phyloP scores from a whole-genome alignment of 192 early-diverging fungal species.

The Coemansia sp. region DNA sequence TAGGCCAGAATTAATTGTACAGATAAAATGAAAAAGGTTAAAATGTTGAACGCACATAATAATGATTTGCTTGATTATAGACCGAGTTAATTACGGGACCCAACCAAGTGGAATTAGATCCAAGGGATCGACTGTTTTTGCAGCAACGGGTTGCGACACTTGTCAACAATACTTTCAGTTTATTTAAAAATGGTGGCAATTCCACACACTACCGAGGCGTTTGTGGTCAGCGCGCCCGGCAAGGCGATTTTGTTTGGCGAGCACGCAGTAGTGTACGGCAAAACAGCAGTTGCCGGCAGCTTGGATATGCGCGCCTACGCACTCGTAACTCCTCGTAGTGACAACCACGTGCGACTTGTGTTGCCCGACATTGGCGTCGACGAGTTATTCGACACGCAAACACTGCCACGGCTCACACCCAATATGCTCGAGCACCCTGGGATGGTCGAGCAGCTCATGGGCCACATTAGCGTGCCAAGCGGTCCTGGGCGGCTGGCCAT shows the following conservation, averaged over 20 bases:
- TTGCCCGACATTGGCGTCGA: constrained; percentile 67
- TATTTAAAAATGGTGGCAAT: constrained; percentile 11
- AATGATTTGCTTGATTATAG: neutral
- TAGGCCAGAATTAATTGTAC: neutral
- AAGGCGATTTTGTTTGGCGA: constrained; percentile 99
- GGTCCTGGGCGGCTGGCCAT: constrained; percentile 54
- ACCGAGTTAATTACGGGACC: neutral
- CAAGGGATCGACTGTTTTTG: neutral
- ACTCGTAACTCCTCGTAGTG: constrained; percentile 56
- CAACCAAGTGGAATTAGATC: neutral
- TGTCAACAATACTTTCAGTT: neutral
- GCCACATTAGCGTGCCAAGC: constrained; percentile 14
- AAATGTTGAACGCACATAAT: neutral
- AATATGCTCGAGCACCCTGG: constrained; percentile 11
- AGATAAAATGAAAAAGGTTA: neutral
- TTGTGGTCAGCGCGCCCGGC: constrained; percentile 84
- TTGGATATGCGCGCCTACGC: constrained; percentile 76
- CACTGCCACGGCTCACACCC: constrained; percentile 6
- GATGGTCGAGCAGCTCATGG: constrained; percentile 23
- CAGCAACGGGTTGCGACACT: neutral
- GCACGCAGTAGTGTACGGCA: constrained; percentile 94
- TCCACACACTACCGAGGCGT: constrained; percentile 16
- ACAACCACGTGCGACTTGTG: constrained; percentile 51
- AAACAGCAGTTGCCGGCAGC: constrained; percentile 80
- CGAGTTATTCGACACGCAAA: constrained; percentile 12